Percentiles rank a stretch among this genome's conserved stretches.
Conservation (phyloP, 768 basidiomycete genomes). For the Gymnopilus dilepis region DNA sequence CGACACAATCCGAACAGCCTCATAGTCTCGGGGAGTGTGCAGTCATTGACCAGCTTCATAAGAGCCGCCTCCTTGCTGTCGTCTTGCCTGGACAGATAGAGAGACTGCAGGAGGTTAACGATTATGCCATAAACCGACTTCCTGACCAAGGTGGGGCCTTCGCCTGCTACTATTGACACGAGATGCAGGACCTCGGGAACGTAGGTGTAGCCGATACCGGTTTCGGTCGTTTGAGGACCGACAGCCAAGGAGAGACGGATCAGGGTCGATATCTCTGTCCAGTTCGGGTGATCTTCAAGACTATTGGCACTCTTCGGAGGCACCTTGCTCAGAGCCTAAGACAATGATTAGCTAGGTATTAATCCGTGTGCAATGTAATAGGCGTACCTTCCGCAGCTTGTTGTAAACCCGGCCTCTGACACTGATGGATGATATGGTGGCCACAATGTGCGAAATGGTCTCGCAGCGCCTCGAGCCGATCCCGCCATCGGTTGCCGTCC, state of each 20-base stretch:
- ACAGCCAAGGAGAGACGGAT: constrained; percentile 77
- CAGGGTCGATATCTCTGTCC: constrained; percentile 83
- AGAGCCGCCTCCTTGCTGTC: constrained; percentile 67
- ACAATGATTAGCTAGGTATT: too few relatives aligned
- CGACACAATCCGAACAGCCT: constrained; percentile 76
- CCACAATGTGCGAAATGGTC: constrained; percentile 73
- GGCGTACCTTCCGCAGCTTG: constrained; percentile 75
- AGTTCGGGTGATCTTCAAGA: constrained; percentile 73
- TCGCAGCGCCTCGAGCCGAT: constrained; percentile 79
- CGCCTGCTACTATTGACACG: constrained; percentile 76
- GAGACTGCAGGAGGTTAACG: constrained; percentile 81
- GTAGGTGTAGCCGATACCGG: constrained; percentile 74
- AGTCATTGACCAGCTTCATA: constrained; percentile 64
- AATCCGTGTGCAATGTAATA: too few relatives aligned
- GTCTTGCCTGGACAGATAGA: constrained; percentile 65
- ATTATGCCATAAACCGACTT: constrained; percentile 83
- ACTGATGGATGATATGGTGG: constrained; percentile 74
- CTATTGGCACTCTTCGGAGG: constrained; percentile 65
- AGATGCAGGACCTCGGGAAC: constrained; percentile 85
- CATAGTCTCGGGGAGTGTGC: constrained; percentile 59
- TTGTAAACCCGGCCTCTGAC: constrained; percentile 80
- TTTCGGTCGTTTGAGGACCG: constrained; percentile 67
- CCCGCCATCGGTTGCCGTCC: constrained; percentile 84
- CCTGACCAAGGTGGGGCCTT: constrained; percentile 75
- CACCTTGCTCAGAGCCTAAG: constrained; percentile 74